Percentiles rank a stretch among this genome's conserved stretches.
These are phyloP conservation scores for Mortierella polycephala DNA, from an alignment of 371 early-diverging fungal genomes.

Conservation along the genomic window DNA sequence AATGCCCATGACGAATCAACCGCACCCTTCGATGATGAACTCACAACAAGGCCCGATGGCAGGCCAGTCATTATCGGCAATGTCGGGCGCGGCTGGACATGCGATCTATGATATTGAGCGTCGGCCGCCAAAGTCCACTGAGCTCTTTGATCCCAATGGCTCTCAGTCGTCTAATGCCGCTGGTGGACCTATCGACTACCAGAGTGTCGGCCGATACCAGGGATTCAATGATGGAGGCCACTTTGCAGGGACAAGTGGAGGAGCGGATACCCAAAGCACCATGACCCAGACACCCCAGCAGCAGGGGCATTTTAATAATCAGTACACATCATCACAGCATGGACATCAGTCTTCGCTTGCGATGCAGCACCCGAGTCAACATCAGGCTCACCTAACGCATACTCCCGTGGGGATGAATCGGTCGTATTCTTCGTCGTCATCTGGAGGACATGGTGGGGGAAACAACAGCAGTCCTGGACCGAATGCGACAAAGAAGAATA, in stretches of 20 bases:
- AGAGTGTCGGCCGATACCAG: conserved; percentile 9
- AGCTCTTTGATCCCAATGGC: conserved; percentile 49
- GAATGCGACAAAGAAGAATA: conserved; percentile 33
- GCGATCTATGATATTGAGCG: conserved; percentile 37
- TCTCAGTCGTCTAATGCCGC: conserved; percentile 19
- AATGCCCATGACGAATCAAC: conserved; percentile 12
- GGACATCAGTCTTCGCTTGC: conserved; percentile 9
- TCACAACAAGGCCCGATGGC: conserved; percentile 4
- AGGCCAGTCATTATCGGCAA: neutral
- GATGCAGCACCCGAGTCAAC: conserved; percentile 9
- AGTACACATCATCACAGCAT: too few species aligned
- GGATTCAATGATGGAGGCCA: conserved; percentile 22
- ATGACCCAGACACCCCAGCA: conserved; percentile 13
- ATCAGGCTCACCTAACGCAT: conserved; percentile 10
- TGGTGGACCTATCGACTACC: conserved; percentile 7
- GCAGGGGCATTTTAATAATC: too few species aligned
- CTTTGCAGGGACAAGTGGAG: too few species aligned
- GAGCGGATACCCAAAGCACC: conserved; percentile 11
- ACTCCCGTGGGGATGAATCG: conserved; percentile 36
- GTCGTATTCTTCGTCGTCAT: conserved; percentile 45
- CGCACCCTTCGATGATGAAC: conserved; percentile 8
- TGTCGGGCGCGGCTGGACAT: conserved; percentile 7
- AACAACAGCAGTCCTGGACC: conserved; percentile 11
- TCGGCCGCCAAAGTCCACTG: conserved; percentile 45
- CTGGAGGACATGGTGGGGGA: conserved; percentile 26